Evolutionary conservation across 257 asterid genomes (phyloP), one percentile per base, ranked within the genome.

Genomic region (Mitragyna speciosa): DNA sequence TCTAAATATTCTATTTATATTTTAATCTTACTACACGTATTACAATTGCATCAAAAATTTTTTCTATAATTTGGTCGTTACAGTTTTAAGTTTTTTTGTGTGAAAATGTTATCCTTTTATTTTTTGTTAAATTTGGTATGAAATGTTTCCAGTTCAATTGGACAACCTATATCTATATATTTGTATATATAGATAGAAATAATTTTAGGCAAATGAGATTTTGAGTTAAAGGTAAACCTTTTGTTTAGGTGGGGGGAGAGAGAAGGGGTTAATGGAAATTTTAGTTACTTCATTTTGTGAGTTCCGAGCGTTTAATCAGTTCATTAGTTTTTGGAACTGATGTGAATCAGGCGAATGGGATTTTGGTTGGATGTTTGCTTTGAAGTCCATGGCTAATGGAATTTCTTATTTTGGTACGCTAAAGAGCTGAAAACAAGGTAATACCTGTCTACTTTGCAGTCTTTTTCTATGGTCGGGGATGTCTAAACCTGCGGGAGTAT

Each of bases 191-290:
- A 47, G 11, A 31, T 31, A 26, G 22, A 75, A 30, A 3, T 66
- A 17, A 28, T 12, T 66, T 6, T 49, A 19, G 45, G 56, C 22
- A 5, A 54, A 19, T 14, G 9, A 52, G 31, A 1, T 24, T 56
- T 56, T 24, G 52, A 45, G 49, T 2, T 22, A 48, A 30, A 33
- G 67, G 39, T 77, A 11, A 30, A 64, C 6, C 0, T 54, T 36
- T 70, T 19, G 10, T 20, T 78, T 36, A 56, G 51, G 47, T 28
- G 9, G 54, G 47, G 47, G 14, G 39, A 69, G 81, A 19, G 26
- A n/a, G 76, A 24, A 77, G 17, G 68, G 76, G n/a, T 16, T n/a
- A 64, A 17, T n/a, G 69, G 36, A 24, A 33, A 52, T 63, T 72
- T 5, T 36, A 63, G 14, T 63, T 75, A 65, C 49, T 26, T 8